Percentiles rank a stretch among this genome's conserved stretches.
Conservation (phyloP, 495 filamentous ascomycete genomes). For the Lasiosphaeria miniovina region DNA sequence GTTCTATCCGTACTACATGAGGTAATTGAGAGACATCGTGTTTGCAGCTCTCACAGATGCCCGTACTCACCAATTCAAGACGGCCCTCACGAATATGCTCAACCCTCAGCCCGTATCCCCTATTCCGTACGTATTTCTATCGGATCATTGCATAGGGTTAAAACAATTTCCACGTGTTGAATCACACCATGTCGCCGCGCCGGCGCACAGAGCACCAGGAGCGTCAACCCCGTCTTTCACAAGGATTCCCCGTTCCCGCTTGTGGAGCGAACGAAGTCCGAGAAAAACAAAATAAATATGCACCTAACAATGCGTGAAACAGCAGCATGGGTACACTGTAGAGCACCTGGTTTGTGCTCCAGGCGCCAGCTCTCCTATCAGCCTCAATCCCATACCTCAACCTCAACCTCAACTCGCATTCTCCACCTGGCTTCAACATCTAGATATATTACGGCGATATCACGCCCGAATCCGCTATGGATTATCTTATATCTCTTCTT, state of each 20-base stretch:
- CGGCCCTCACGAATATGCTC: too few relatives aligned
- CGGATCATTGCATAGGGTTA: too few relatives aligned
- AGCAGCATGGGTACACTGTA: background rate
- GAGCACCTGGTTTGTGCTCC: background rate
- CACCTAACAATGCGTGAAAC: background rate
- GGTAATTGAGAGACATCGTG: too few relatives aligned
- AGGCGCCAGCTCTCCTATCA: background rate
- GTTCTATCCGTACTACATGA: too few relatives aligned
- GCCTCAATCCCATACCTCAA: background rate
- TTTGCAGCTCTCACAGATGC: too few relatives aligned
- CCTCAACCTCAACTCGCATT: background rate
- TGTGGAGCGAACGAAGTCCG: background rate
- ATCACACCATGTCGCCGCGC: background rate
- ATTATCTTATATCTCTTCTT: too few relatives aligned
- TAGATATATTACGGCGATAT: too few relatives aligned
- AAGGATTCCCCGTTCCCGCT: background rate
- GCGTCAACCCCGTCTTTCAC: background rate
- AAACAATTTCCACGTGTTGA: background rate
- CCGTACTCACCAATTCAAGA: too few relatives aligned
- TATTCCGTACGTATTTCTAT: too few relatives aligned
- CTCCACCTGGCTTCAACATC: background rate
- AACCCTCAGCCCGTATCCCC: too few relatives aligned
- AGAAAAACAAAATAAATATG: background rate
- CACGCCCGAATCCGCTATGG: too few relatives aligned
- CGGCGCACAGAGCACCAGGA: background rate